Evolutionary conservation across 345 rosid species (phyloP), one percentile per base, ranked within the genome.

Genomic region (Excoecaria cochinchinensis): DNA sequence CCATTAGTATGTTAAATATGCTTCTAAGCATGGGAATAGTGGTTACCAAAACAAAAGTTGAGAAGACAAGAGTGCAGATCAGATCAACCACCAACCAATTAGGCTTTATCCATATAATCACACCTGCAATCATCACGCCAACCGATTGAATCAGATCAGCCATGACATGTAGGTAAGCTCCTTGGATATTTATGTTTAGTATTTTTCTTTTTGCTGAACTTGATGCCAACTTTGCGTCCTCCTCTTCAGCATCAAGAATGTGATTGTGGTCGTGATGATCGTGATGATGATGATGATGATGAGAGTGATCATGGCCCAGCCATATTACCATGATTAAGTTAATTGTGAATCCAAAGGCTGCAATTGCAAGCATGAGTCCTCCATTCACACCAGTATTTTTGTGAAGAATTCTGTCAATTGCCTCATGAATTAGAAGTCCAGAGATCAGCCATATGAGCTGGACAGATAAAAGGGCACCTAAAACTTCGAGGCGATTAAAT

Each of bases 381-480:
- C 97, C 97, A 55, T 89, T 72, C 50, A 91, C 91, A 74, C 72
- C 74, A 52, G 82, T 76, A n/a, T 74, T 72, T 77, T 77, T 82
- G 64, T 82, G 85, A 65, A 90, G 76, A 55, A 95, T 74, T 80
- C 97, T 87, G 77, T 77, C 62, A 16, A 86, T 40, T 57, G 99
- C 95, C 86, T 92, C 94, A 42, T 86, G 73, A 25, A 87, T 80
- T 60, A 95, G 84, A 77, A 85, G 53, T 8, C 85, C 94, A 31
- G 97, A 90, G 71, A 92, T 81, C 48, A 92, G 69, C 99, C 97
- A 95, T 48, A 91, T 90, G 50, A 92, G 89, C 74, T 90, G 97
- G 70, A 92, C 86, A 0, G 99, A 92, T 25, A 88, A 62, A 79
- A 95, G 90, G 16, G 97, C 91, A 4, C 95, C 99, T 76, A 92